A percentile compares a stretch with the other conserved stretches of the same genome.
Evolutionary conservation across 257 asterid species (phyloP).

Genomic region (Plantago elongata): DNA sequence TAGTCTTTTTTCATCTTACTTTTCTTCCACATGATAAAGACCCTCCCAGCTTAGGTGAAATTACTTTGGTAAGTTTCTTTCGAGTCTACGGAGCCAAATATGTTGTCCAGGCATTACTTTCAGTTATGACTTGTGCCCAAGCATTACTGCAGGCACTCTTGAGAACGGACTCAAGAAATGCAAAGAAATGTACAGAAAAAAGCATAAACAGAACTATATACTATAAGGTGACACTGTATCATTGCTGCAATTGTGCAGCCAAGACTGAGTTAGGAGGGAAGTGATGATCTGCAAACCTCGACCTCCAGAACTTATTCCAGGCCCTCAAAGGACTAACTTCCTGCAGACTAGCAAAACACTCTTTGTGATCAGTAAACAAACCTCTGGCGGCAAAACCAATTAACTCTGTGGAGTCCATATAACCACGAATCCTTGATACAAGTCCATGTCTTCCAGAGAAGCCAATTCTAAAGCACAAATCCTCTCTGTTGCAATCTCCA

Average conservation of each 20-base stretch:
- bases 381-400: constrained; percentile 71
- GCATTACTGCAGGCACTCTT: no score
- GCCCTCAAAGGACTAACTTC: constrained; percentile 46
- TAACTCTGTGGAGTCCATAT: constrained; percentile 44
- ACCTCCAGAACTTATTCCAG: constrained; percentile 50
- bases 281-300: constrained; percentile 26
- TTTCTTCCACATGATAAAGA: no score
- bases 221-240: neutral
- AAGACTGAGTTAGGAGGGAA: constrained; percentile 26
- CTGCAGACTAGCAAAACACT: constrained; percentile 21
- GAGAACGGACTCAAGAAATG: no score
- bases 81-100: no score
- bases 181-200: no score
- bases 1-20: no score
- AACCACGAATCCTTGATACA: constrained; percentile 50
- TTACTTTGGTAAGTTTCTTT: no score
- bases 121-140: no score
- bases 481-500: constrained; percentile 21
- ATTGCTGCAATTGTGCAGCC: constrained; percentile 17
- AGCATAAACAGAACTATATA: no score
- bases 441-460: constrained; percentile 39
- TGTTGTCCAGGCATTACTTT: no score
- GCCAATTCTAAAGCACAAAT: constrained; percentile 27
- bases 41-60: no score
- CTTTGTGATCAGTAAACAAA: constrained; percentile 29